Conservation (phyloP, 2,329 filamentous ascomycete genomes). For the Chaetomium olivaceum region DNA sequence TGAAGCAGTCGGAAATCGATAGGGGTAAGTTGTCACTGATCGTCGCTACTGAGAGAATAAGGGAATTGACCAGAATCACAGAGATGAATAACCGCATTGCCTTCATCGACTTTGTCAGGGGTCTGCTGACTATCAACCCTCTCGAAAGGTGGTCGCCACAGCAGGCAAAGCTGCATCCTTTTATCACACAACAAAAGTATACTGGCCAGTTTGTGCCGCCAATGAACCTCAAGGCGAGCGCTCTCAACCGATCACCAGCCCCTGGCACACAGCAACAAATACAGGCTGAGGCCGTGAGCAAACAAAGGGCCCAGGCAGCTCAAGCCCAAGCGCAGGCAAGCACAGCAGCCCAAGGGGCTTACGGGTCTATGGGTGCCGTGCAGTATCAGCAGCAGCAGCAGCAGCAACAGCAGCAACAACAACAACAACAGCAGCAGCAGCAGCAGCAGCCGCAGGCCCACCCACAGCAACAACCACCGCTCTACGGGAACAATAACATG, state of each 20-base stretch:
- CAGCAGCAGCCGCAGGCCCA: slow-evolving; percentile 45
- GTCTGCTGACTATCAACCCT: slow-evolving; percentile 89
- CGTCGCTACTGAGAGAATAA: background rate
- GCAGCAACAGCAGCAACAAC: slow-evolving; percentile 53
- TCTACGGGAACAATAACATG: slow-evolving; percentile 82
- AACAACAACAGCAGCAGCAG: background rate
- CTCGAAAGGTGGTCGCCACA: slow-evolving; percentile 97
- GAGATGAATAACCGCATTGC: slow-evolving; percentile 98
- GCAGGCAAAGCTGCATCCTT: slow-evolving; percentile 94
- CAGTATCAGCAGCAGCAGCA: slow-evolving; percentile 52
- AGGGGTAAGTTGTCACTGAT: slow-evolving; percentile 64
- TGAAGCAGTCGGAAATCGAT: slow-evolving; percentile 96
- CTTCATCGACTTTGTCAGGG: slow-evolving; percentile 97
- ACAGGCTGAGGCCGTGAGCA: slow-evolving; percentile 89
- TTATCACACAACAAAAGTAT: slow-evolving; percentile 97
- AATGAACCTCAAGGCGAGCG: slow-evolving; percentile 91
- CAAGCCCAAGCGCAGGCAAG: slow-evolving; percentile 68
- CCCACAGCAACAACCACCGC: slow-evolving; percentile 57
- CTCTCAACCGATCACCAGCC: slow-evolving; percentile 81
- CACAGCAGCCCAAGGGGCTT: slow-evolving; percentile 66
- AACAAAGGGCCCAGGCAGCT: slow-evolving; percentile 77
- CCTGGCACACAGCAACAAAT: slow-evolving; percentile 95
- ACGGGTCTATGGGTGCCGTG: slow-evolving; percentile 51
- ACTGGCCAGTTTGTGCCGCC: slow-evolving; percentile 94
- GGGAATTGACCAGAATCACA: slow-evolving; percentile 43